Conservation (phyloP, 805 yeast species). For the Candida odintsovae region DNA sequence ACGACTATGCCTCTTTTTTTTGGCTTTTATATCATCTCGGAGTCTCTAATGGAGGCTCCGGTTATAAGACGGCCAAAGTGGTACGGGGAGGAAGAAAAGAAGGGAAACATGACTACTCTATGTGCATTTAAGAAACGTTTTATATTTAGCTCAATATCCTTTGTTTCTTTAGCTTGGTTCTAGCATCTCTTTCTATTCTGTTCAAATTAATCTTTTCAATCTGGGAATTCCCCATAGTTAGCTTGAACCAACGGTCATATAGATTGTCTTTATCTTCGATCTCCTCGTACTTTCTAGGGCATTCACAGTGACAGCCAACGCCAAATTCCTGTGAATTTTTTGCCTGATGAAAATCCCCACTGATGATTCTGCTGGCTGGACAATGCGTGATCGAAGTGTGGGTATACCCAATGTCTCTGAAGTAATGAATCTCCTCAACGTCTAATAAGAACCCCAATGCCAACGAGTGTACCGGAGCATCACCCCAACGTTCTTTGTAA, state of each 20-base stretch:
- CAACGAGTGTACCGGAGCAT: conserved; percentile 89
- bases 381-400: conserved; percentile 83
- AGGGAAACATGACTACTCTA: too few relatives aligned
- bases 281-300: conserved; percentile 52
- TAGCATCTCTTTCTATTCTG: not conserved
- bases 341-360: conserved; percentile 37
- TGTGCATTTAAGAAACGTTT: too few relatives aligned
- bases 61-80: too few relatives aligned
- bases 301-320: conserved; percentile 82
- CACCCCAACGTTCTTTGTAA: conserved; percentile 94
- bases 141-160: not conserved
- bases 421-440: conserved; percentile 73
- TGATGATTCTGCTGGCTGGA: conserved; percentile 37
- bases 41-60: too few relatives aligned
- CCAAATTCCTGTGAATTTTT: conserved; percentile 39
- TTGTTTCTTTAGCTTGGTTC: not conserved
- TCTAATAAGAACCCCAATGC: conserved; percentile 76
- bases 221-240: conserved; percentile 16
- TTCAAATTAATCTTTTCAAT: not conserved
- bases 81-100: too few relatives aligned
- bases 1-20: too few relatives aligned
- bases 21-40: too few relatives aligned
- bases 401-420: conserved; percentile 86
- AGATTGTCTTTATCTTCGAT: conserved; percentile 55
- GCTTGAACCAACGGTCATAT: conserved; percentile 42